Percentiles rank a stretch among this genome's conserved stretches.
Evolutionary conservation across 2,329 filamentous ascomycete species (phyloP).

Genomic region (Aspergillus tanneri): DNA sequence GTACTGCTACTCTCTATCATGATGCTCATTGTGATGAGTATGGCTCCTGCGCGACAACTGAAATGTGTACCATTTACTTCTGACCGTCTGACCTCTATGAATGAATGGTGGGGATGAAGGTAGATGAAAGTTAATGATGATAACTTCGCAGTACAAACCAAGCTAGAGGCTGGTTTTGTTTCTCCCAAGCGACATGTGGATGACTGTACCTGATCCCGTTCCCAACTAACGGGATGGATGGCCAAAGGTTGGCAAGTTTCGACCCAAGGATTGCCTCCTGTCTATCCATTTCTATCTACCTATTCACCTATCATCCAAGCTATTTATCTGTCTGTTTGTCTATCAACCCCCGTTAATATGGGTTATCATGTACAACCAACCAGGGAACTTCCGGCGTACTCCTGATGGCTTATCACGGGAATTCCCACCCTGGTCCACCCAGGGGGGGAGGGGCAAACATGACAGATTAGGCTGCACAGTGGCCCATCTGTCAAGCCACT

Average conservation of each 20-base stretch:
- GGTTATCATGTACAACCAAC: neutral
- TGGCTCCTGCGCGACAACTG: neutral
- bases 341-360: too few relatives aligned
- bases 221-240: neutral
- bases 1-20: neutral
- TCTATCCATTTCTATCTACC: neutral
- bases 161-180: neutral
- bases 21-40: neutral
- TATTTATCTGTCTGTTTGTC: neutral
- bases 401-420: neutral
- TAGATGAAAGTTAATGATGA: conserved; percentile 1
- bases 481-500: neutral
- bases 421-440: neutral
- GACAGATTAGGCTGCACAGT: neutral
- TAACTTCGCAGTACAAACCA: neutral
- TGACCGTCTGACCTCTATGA: neutral
- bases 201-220: conserved; percentile 4
- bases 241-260: neutral
- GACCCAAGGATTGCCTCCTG: neutral
- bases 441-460: neutral
- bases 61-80: neutral
- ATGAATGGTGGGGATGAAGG: neutral
- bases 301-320: neutral
- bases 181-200: conserved; percentile 6
- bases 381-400: neutral